phyloP scores from a whole-genome alignment of 1,139 yeast genomes.

The Zygosaccharomyces sapae region DNA sequence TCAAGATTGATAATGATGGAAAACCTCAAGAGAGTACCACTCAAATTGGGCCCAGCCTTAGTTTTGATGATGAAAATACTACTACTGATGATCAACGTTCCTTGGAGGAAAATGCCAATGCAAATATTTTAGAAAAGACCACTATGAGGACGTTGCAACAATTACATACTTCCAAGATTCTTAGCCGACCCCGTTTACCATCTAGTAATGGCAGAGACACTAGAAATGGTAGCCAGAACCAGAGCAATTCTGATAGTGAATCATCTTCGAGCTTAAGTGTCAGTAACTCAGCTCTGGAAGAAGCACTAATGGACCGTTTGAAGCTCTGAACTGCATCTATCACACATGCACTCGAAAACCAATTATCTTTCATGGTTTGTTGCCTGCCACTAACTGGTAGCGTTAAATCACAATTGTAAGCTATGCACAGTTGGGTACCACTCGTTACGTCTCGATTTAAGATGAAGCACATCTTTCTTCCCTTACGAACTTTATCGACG shows the following conservation, averaged over 20 bases:
- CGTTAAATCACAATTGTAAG: conserved; percentile 52
- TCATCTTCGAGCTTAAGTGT: conserved; percentile 37
- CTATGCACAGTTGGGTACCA: conserved; percentile 57
- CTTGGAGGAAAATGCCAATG: background rate
- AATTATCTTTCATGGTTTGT: conserved; percentile 44
- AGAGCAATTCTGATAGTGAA: conserved; percentile 21
- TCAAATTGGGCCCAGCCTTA: conserved; percentile 8
- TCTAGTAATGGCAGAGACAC: conserved; percentile 12
- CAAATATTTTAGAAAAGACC: conserved; percentile 13
- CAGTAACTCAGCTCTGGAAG: conserved; percentile 45
- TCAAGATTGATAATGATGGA: conserved; percentile 8
- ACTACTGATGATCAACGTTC: background rate
- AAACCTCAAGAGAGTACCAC: conserved; percentile 6
- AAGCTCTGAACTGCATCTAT: conserved; percentile 40
- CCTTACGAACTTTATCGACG: conserved; percentile 38
- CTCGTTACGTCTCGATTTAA: conserved; percentile 36
- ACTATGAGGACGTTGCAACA: conserved; percentile 21
- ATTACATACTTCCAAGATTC: conserved; percentile 27
- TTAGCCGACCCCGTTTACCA: conserved; percentile 17
- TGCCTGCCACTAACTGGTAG: conserved; percentile 45
- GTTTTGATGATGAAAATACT: background rate
- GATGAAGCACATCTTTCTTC: conserved; percentile 38
- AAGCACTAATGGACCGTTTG: conserved; percentile 39
- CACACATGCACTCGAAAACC: conserved; percentile 64
- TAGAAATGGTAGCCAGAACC: conserved; percentile 3